Evolutionary conservation across 2,329 filamentous ascomycete genomes (phyloP).

Genomic region (Neofusicoccum ribis): DNA sequence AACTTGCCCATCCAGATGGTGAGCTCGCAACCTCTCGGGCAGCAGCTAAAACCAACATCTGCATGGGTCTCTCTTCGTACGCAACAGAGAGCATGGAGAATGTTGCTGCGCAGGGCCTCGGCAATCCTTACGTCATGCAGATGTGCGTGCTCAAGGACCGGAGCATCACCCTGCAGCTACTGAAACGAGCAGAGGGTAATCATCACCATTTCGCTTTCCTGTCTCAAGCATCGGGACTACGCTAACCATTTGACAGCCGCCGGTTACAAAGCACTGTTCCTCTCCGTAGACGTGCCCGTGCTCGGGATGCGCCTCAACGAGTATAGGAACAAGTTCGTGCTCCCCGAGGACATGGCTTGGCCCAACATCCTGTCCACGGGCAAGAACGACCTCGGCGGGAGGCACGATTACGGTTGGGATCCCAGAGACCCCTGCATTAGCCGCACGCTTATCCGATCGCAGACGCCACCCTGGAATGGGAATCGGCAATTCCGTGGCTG

Average conservation of each 20-base stretch:
- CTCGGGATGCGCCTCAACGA: conserved; percentile 57
- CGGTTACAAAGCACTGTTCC: conserved; percentile 56
- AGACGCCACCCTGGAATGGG: conserved; percentile 46
- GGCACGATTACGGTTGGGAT: conserved; percentile 4
- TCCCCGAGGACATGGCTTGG: conserved; percentile 46
- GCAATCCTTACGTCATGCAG: conserved; percentile 56
- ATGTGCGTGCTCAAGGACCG: conserved; percentile 55
- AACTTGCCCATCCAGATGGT: conserved; percentile 63
- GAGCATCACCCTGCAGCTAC: conserved; percentile 41
- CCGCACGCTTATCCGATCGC: background rate
- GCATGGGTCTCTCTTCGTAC: conserved; percentile 66
- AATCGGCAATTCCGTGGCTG: conserved; percentile 51
- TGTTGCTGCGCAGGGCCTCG: conserved; percentile 48
- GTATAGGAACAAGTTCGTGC: conserved; percentile 52
- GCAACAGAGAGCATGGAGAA: conserved; percentile 63
- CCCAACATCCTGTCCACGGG: conserved; percentile 43
- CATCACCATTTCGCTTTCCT: conserved; percentile 21
- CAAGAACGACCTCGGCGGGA: conserved; percentile 24
- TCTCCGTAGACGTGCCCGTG: conserved; percentile 57
- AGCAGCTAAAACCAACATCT: conserved; percentile 59
- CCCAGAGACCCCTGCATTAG: too few species aligned
- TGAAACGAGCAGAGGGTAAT: conserved; percentile 47
- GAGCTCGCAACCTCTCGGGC: conserved; percentile 62
- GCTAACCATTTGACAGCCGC: conserved; percentile 21
- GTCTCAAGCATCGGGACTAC: background rate